Base-by-base conservation (phyloP, 176 grass and related monocot genomes). In the Metroxylon sagu region DNA sequence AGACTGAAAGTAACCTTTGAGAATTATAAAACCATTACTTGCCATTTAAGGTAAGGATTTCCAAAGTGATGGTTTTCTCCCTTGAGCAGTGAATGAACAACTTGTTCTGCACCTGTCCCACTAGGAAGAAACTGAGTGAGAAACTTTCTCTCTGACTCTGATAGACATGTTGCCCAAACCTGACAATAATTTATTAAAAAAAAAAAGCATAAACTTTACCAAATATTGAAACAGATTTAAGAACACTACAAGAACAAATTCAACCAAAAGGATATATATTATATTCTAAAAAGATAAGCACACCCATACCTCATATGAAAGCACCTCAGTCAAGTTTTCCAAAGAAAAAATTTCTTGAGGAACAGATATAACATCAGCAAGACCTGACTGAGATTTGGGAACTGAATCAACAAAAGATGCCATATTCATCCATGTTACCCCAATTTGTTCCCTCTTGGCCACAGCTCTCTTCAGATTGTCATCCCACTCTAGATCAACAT, bases 281-380 rank as follows among this genome's bases (percentile, higher is more conserved):
- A 14, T 43, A 43, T 12, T 43, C 35, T 43, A 43, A 28, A 50
- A 17, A 30, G 48, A 48, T 60, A 31, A 16, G 48, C 21, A 53
- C 31, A 48, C 39, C 19, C 66, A 72, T 72, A 93, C 89, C 89
- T 93, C 84, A 76, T 81, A 82, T 68, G 89, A 93, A 26, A 93
- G 77, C 25, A 93, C 70, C 16, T 76, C 59, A 35, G 59, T 93
- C 48, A 93, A 70, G 63, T 79, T 75, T 31, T 84, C 56, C 23
- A 93, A 78, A 50, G 65, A 64, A 71, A 93, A 93, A 56, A 64
- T 74, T 62, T 75, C 89, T 67, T 62, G 67, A 53, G 89, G 83
- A 66, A 93, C 73, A 72, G 65, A 68, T 79, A 77, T 62, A 67
- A 93, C 69, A 72, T 87, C 84, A 87, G 89, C 89, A 18, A 93